Evolutionary conservation across 306 rosid species (phyloP), one percentile per base, ranked within the genome.

Genomic region (Biancaea sappan): DNA sequence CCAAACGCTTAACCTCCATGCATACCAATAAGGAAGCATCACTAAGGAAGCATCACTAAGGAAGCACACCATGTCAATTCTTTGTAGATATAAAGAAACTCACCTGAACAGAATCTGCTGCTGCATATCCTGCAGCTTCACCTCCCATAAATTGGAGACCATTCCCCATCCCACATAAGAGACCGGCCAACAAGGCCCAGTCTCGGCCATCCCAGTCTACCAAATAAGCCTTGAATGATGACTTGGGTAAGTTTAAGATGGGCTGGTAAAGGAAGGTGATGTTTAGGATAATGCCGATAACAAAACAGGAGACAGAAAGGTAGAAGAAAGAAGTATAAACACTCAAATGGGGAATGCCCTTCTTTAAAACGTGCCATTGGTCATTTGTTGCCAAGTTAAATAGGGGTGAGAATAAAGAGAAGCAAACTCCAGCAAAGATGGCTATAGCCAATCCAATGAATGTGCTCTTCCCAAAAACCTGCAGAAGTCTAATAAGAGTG

Each of bases 71-170:
- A 34, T 34, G 5, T 34, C 6, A 5, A 31, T 61, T 35, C 15
- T 69, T 35, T 18, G 14, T 44, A 32, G 13, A 44, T 24, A 56
- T 16, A 37, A 61, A 29, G 19, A 64, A 84, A 84, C 87, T 79
- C 75, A 91, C 98, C 88, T 91, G 91, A 28, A 91, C 97, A 0
- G 97, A 89, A 85, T 94, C 97, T 59, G 98, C 97, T 28, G 98
- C 96, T 6, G 97, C 98, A 79, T 94, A 94, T 35, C 97, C 98
- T 2, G 97, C 97, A 52, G 98, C 96, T 83, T 94, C 88, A 37
- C 98, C 98, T 5, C 95, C 96, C 97, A 94, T 94, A 71, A 91
- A 94, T 69, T 94, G 90, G 66, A 94, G 94, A 2, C 97, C 98
- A 71, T 91, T 94, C 32, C 97, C 97, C 56, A 84, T 87, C 3